Evolutionary conservation across 495 filamentous ascomycete species (phyloP).

Genomic region (Aspergillus mulundensis): DNA sequence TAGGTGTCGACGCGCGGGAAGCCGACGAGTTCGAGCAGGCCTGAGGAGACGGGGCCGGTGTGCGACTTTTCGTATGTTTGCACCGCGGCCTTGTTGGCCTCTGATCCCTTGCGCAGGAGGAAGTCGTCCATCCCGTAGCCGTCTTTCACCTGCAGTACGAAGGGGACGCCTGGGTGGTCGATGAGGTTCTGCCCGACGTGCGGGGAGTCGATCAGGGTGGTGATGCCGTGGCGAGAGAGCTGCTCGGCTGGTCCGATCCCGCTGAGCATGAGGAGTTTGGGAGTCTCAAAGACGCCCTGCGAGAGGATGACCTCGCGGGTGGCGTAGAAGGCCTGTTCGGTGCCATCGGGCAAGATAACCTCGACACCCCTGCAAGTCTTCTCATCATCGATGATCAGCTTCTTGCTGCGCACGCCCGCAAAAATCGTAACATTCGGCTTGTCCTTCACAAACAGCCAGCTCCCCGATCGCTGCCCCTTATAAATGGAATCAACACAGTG

Average conservation of each 20-base stretch:
- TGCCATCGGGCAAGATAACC: slow-evolving; percentile 39
- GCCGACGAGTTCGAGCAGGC: slow-evolving; percentile 52
- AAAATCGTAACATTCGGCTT: slow-evolving; percentile 56
- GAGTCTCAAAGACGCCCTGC: slow-evolving; percentile 42
- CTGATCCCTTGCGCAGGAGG: slow-evolving; percentile 37
- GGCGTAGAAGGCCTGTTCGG: slow-evolving; percentile 33
- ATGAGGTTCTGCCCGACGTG: slow-evolving; percentile 56
- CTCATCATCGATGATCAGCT: slow-evolving; percentile 47
- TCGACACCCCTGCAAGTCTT: slow-evolving; percentile 37
- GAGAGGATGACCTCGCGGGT: slow-evolving; percentile 44
- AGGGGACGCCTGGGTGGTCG: slow-evolving; percentile 53
- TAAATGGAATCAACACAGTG: slow-evolving; percentile 56
- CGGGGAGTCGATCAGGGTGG: slow-evolving; percentile 39
- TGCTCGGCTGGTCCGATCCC: slow-evolving; percentile 42
- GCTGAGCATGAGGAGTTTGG: slow-evolving; percentile 47
- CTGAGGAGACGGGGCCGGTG: slow-evolving; percentile 47
- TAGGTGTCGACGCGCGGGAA: slow-evolving; percentile 54
- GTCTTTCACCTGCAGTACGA: slow-evolving; percentile 54
- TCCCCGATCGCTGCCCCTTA: slow-evolving; percentile 51
- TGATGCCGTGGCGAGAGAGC: slow-evolving; percentile 47
- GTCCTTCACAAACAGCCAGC: slow-evolving; percentile 47
- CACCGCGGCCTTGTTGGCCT: slow-evolving; percentile 15
- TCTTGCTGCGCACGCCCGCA: slow-evolving; percentile 44
- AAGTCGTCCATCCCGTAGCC: slow-evolving; percentile 51
- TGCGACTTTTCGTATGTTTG: slow-evolving; percentile 32